phyloP scores from a whole-genome alignment of 169 alveolate genomes.

The Toxoplasma gondii region DNA sequence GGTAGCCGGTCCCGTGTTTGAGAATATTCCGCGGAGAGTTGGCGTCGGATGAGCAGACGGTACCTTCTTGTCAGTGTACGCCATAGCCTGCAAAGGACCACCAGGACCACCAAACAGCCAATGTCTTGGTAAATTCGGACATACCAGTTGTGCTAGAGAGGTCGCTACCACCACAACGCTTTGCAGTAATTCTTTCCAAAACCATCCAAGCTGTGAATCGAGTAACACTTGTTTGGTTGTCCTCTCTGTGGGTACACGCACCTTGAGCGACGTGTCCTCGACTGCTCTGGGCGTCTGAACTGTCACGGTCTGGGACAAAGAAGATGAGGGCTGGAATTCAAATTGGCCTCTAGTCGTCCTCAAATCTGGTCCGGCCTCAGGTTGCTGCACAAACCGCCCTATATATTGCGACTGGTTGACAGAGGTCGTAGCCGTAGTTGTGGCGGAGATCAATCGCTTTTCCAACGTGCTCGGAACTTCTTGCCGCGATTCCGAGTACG shows the following conservation, averaged over 20 bases:
- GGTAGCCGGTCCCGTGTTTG: background rate
- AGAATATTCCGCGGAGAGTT: background rate
- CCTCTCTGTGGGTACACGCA: background rate
- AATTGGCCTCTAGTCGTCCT: too few species aligned
- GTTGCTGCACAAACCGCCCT: too few species aligned
- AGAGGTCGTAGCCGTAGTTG: too few species aligned
- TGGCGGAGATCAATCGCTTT: too few species aligned
- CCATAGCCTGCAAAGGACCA: slow-evolving; percentile 4
- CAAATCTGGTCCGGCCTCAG: too few species aligned
- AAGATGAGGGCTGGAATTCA: too few species aligned
- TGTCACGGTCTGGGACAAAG: too few species aligned
- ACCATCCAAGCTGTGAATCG: background rate
- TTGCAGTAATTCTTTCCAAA: background rate
- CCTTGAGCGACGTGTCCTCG: background rate
- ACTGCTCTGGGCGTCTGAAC: background rate
- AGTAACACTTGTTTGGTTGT: too few species aligned
- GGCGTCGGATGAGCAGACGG: background rate
- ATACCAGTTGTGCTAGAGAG: background rate
- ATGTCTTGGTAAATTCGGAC: background rate
- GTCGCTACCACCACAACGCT: background rate
- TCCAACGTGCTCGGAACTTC: too few species aligned
- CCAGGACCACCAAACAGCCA: background rate
- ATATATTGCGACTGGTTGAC: too few species aligned
- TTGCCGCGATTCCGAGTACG: too few species aligned
- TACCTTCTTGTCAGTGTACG: background rate